phyloP scores from a whole-genome alignment of 768 basidiomycete genomes.

The Pisolithus microcarpus region DNA sequence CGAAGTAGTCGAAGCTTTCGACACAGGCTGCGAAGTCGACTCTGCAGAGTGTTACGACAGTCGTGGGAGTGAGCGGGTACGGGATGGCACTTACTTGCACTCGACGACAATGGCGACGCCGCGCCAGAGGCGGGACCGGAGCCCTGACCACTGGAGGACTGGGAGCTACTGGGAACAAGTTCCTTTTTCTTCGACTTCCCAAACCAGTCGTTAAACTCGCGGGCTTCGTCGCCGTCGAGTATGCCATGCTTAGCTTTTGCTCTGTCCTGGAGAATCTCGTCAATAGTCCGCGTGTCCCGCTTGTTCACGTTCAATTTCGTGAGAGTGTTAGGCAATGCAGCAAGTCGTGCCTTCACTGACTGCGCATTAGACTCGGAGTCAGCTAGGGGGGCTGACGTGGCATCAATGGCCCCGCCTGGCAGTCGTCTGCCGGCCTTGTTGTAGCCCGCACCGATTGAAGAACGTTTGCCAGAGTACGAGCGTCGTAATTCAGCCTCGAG shows the following conservation, averaged over 20 bases:
- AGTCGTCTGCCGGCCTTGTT: slow-evolving; percentile 45
- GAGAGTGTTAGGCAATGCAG: slow-evolving; percentile 59
- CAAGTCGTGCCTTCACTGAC: slow-evolving; percentile 60
- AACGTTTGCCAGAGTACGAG: slow-evolving; percentile 37
- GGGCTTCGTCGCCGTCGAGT: slow-evolving; percentile 69
- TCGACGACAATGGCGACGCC: slow-evolving; percentile 31
- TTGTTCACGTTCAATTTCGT: slow-evolving; percentile 69
- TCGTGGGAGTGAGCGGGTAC: slow-evolving; percentile 7
- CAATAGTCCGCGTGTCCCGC: slow-evolving; percentile 73
- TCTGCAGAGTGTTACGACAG: slow-evolving; percentile 12
- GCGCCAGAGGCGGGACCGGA: slow-evolving; percentile 38
- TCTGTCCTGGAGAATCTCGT: slow-evolving; percentile 70
- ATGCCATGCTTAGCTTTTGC: slow-evolving; percentile 45
- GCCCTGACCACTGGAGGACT: slow-evolving; percentile 24
- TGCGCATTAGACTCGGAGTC: slow-evolving; percentile 27
- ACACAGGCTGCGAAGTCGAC: slow-evolving; percentile 8
- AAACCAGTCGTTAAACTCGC: slow-evolving; percentile 75
- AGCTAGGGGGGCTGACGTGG: slow-evolving; percentile 28
- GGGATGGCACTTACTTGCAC: slow-evolving; percentile 29
- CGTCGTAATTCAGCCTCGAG: slow-evolving; percentile 46
- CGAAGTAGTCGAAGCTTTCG: slow-evolving; percentile 7
- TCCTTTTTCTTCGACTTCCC: slow-evolving; percentile 50
- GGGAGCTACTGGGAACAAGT: slow-evolving; percentile 23
- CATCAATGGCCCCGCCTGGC: slow-evolving; percentile 59
- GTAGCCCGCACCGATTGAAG: slow-evolving; percentile 30